These are phyloP conservation scores for Schizonepeta tenuifolia DNA, from an alignment of 257 asterid genomes.

Conservation along the genomic window DNA sequence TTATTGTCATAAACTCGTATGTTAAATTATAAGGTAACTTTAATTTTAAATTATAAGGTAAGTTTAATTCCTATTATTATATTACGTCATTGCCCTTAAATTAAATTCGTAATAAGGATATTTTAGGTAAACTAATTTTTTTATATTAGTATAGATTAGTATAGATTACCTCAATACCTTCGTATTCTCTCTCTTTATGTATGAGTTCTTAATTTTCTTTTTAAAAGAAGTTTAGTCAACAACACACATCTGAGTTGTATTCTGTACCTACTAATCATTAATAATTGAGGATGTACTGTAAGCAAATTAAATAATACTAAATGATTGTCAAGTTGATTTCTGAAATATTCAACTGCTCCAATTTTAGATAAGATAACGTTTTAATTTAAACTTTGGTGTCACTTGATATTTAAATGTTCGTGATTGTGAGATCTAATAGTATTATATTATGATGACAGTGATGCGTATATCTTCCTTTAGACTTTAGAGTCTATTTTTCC, in stretches of 20 bases:
- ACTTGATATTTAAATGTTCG: neutral
- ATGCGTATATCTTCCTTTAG: no score
- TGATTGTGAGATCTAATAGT: neutral
- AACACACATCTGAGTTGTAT: neutral
- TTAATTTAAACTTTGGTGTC: neutral
- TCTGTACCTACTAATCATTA: neutral
- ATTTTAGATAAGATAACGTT: neutral
- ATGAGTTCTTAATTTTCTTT: neutral
- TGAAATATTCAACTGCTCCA: slow-evolving; percentile 1
- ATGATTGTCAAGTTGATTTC: neutral
- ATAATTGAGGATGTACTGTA: neutral
- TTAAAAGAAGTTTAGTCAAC: neutral
- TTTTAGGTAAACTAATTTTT: no score
- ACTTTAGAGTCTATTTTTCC: no score
- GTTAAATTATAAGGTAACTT: no score
- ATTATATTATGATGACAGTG: neutral
- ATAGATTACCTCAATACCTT: neutral
- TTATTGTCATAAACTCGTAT: no score
- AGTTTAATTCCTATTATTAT: no score
- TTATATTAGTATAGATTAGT: no score
- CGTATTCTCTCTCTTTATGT: neutral
- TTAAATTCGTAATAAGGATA: no score
- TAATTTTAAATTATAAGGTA: no score
- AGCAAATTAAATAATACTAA: neutral
- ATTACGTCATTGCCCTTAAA: no score